phyloP scores from a whole-genome alignment of 805 yeast species.

The Cyberlindnera samutprakarnensis region DNA sequence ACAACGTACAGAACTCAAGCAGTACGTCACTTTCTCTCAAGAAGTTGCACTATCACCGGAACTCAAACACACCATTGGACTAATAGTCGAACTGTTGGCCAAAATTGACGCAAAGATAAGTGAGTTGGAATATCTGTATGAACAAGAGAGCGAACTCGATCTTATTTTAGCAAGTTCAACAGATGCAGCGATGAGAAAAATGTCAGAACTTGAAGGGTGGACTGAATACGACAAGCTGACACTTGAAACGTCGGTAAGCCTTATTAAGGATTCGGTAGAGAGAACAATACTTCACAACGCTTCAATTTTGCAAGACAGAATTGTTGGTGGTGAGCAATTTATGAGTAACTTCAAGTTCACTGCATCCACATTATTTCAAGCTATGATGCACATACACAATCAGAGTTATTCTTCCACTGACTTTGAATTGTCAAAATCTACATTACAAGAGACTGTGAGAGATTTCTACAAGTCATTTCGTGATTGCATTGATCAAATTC shows the following conservation, averaged over 20 bases:
- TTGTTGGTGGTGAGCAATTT: slow-evolving; percentile 25
- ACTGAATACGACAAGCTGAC: slow-evolving; percentile 32
- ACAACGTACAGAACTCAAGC: slow-evolving; percentile 32
- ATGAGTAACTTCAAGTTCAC: slow-evolving; percentile 16
- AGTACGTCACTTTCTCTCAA: slow-evolving; percentile 16
- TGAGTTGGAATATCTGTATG: slow-evolving; percentile 44
- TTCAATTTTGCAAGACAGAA: slow-evolving; percentile 46
- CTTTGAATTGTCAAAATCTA: slow-evolving; percentile 10
- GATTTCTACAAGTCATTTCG: slow-evolving; percentile 19
- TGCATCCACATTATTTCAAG: slow-evolving; percentile 2
- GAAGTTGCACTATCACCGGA: slow-evolving; percentile 18
- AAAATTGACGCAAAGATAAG: slow-evolving; percentile 38
- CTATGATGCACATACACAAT: slow-evolving; percentile 8
- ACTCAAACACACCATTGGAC: slow-evolving; percentile 16
- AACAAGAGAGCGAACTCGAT: slow-evolving; percentile 44
- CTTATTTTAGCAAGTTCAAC: slow-evolving; percentile 39
- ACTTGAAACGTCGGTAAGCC: slow-evolving; percentile 33
- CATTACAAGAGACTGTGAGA: slow-evolving; percentile 10
- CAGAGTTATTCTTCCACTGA: slow-evolving; percentile 9
- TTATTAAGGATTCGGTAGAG: slow-evolving; percentile 41
- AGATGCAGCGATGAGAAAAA: slow-evolving; percentile 34
- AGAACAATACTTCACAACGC: slow-evolving; percentile 49
- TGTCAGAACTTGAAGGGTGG: slow-evolving; percentile 55
- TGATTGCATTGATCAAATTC: slow-evolving; percentile 23
- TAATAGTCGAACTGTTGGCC: slow-evolving; percentile 27